These are phyloP conservation scores for Castanea crenata DNA, from an alignment of 306 rosid genomes.

Conservation along the genomic window DNA sequence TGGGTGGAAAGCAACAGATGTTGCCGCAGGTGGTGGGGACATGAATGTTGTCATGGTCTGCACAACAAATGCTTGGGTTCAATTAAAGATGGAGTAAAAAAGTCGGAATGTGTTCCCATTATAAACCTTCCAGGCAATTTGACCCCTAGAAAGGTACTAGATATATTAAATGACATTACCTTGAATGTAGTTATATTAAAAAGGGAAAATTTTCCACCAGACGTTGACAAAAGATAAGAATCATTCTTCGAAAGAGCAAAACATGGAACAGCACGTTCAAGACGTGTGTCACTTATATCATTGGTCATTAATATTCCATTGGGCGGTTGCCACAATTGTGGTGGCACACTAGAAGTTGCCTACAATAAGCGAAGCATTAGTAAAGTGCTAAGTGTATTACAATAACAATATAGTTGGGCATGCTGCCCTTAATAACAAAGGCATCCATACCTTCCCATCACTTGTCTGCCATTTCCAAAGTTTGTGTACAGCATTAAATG, in stretches of 20 bases:
- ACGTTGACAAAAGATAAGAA: constrained; percentile 96
- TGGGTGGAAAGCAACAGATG: constrained; percentile 95
- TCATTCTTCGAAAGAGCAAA: constrained; percentile 98
- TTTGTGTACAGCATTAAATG: constrained; percentile 96
- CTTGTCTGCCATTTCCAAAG: constrained; percentile 98
- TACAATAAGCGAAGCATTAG: constrained; percentile 30
- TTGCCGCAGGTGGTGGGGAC: constrained; percentile 98
- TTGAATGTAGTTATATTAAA: constrained; percentile 99
- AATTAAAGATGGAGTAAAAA: background rate
- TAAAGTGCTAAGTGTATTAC: constrained; percentile 31
- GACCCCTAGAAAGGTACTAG: background rate
- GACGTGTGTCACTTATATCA: constrained; percentile 80
- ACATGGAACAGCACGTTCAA: constrained; percentile 90
- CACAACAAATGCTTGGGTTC: constrained; percentile 17
- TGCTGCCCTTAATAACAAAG: constrained; percentile 12
- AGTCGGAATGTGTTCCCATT: background rate
- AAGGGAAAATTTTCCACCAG: constrained; percentile 94
- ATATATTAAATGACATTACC: constrained; percentile 40
- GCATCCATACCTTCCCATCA: constrained; percentile 67
- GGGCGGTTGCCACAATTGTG: constrained; percentile 93
- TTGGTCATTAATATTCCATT: constrained; percentile 99
- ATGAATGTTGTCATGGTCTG: constrained; percentile 99
- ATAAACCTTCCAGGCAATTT: background rate
- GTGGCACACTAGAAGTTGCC: constrained; percentile 73
- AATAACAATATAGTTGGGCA: constrained; percentile 23